These are phyloP conservation scores for Parachaetomium inaequale DNA, from an alignment of 495 filamentous ascomycete genomes.

Conservation along the genomic window DNA sequence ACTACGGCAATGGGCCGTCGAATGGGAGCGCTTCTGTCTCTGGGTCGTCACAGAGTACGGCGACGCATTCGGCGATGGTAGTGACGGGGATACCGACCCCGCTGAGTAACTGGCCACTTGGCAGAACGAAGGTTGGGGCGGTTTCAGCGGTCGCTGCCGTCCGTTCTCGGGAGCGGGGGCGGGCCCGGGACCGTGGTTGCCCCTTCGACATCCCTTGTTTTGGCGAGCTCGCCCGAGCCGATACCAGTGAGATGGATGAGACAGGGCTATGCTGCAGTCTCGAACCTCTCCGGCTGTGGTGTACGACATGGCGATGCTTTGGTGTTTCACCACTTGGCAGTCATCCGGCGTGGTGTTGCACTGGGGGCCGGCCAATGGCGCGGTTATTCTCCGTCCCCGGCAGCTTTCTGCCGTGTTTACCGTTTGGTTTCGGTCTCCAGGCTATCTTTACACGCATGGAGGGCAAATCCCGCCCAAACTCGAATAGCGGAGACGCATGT, in stretches of 20 bases:
- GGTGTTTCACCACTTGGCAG: background rate
- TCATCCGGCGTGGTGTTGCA: background rate
- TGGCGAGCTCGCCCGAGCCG: background rate
- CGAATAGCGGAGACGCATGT: background rate
- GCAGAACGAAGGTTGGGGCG: background rate
- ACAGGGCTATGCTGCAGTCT: background rate
- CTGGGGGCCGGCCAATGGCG: background rate
- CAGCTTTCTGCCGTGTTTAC: background rate
- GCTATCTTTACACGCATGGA: background rate
- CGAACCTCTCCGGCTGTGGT: background rate
- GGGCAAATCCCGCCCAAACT: background rate
- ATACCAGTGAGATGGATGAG: background rate
- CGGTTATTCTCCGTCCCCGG: background rate
- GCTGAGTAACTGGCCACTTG: background rate
- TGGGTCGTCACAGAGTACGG: conserved; percentile 85
- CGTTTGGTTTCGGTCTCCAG: background rate
- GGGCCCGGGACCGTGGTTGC: background rate
- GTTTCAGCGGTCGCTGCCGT: background rate
- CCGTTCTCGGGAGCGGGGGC: background rate
- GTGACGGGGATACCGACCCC: background rate
- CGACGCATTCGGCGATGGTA: conserved; percentile 28
- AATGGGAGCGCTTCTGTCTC: conserved; percentile 87
- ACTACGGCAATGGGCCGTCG: conserved; percentile 69
- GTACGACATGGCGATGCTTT: background rate
- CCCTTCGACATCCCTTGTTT: background rate